Evolutionary conservation across 176 grass and related monocot species (phyloP).

Genomic region (Themeda triandra): DNA sequence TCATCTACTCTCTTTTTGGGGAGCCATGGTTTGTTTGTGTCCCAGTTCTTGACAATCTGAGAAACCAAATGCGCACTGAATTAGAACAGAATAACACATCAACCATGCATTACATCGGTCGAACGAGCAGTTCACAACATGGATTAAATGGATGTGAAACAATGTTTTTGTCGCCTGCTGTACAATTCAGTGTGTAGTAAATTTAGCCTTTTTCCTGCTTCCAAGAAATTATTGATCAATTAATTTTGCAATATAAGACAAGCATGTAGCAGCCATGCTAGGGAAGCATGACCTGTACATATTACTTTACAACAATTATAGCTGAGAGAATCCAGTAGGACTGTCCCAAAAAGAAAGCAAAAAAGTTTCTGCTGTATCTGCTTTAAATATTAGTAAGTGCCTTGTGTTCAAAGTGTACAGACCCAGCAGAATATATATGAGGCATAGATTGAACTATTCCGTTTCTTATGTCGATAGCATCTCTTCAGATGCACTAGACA

Average conservation of each 20-base stretch:
- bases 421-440: not conserved
- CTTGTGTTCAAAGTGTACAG: not conserved
- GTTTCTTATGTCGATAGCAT: not conserved
- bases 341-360: not conserved
- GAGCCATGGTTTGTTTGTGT: conserved; percentile 86
- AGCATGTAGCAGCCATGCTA: not conserved
- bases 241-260: not conserved
- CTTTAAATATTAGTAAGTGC: not conserved
- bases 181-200: not conserved
- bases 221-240: not conserved
- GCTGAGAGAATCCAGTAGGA: not conserved
- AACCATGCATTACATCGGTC: not conserved
- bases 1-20: conserved; percentile 84
- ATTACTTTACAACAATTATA: not conserved
- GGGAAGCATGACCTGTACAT: not conserved
- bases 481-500: not conserved
- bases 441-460: not conserved
- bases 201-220: not conserved
- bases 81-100: conserved; percentile 17
- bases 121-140: not conserved
- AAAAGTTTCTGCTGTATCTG: not conserved
- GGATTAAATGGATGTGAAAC: not conserved
- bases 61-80: not conserved
- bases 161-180: not conserved
- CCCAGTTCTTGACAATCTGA: conserved; percentile 93